A percentile compares a stretch with the other conserved stretches of the same genome.
phyloP scores from a whole-genome alignment of 1,284 basidiomycete species.

The Malassezia caprae region DNA sequence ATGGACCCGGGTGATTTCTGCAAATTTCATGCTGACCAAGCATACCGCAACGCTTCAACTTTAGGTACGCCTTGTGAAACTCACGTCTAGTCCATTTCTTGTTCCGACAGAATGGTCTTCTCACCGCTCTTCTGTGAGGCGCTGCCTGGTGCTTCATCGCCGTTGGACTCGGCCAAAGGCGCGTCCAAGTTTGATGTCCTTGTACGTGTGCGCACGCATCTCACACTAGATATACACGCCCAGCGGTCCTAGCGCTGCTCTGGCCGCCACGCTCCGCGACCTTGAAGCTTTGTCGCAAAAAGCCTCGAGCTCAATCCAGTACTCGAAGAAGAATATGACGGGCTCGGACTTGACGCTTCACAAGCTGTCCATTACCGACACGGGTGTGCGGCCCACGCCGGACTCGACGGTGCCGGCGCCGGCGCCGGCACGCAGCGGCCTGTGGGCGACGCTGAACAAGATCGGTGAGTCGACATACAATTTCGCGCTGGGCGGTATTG shows the following conservation, averaged over 20 bases:
- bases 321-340: background rate
- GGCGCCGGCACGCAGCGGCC: slow-evolving; percentile 1
- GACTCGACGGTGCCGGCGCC: background rate
- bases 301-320: background rate
- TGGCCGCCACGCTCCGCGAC: background rate
- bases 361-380: slow-evolving; percentile 2
- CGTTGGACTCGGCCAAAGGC: background rate
- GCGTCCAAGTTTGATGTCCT: background rate
- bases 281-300: background rate
- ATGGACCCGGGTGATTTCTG: background rate
- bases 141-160: background rate
- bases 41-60: background rate
- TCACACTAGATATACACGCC: slow-evolving; percentile 10
- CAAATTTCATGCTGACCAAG: background rate
- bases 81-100: background rate
- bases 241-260: background rate
- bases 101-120: slow-evolving; percentile 4
- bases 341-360: background rate
- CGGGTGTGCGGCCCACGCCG: background rate
- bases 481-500: slow-evolving; percentile 80
- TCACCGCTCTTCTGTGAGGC: slow-evolving; percentile 16
- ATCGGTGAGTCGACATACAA: slow-evolving; percentile 57
- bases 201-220: background rate
- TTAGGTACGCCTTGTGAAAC: background rate
- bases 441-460: slow-evolving; percentile 18